Conservation (phyloP, 1,284 basidiomycete species). For the Cryptococcus sp. region DNA sequence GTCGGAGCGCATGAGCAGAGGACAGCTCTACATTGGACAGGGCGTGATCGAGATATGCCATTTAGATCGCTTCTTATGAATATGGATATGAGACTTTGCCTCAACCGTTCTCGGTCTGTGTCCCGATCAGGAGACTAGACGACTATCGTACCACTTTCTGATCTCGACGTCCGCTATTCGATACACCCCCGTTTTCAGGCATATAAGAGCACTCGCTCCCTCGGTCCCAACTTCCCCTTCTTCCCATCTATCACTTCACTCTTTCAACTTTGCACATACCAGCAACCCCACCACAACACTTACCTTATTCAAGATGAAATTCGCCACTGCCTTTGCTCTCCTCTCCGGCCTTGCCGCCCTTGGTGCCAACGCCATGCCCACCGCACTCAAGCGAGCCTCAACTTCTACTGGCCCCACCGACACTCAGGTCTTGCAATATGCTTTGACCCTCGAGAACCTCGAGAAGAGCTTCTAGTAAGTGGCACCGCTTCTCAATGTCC, state of each 20-base stretch:
- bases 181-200: too few relatives aligned
- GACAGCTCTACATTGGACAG: too few relatives aligned
- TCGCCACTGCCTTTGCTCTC: conserved; percentile 16
- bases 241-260: neutral
- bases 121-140: too few relatives aligned
- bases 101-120: too few relatives aligned
- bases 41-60: too few relatives aligned
- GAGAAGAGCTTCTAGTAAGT: conserved; percentile 64
- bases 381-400: conserved; percentile 18
- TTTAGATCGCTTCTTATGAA: too few relatives aligned
- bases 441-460: conserved; percentile 70
- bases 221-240: neutral
- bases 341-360: conserved; percentile 16
- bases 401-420: conserved; percentile 17
- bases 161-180: too few relatives aligned
- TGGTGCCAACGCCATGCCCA: conserved; percentile 22
- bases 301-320: conserved; percentile 22
- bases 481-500: neutral
- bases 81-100: too few relatives aligned
- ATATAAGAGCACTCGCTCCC: too few relatives aligned
- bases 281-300: conserved; percentile 6
- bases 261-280: conserved; percentile 1
- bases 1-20: too few relatives aligned
- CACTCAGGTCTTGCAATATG: conserved; percentile 53
- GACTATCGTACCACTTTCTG: too few relatives aligned